phyloP scores from a whole-genome alignment of 176 grass and related monocot species.

The Ananas comosus region DNA sequence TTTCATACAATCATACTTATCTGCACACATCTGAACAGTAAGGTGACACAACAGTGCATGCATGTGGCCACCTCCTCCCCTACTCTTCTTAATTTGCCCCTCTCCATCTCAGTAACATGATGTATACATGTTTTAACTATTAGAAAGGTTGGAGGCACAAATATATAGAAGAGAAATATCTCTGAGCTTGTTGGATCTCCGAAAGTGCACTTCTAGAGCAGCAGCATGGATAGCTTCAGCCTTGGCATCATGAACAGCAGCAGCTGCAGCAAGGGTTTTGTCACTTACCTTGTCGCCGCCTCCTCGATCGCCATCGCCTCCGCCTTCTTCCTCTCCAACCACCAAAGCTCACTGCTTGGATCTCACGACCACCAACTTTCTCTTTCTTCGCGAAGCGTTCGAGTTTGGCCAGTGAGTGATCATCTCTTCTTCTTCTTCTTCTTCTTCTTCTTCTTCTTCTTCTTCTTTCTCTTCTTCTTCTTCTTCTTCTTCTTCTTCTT shows the following conservation, averaged over 20 bases:
- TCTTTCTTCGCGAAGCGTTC: slow-evolving; percentile 21
- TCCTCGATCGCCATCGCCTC: slow-evolving; percentile 35
- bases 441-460: neutral
- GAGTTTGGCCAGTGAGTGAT: slow-evolving; percentile 76
- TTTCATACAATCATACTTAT: too few relatives aligned
- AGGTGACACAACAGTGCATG: too few relatives aligned
- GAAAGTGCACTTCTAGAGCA: neutral
- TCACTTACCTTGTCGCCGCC: slow-evolving; percentile 45
- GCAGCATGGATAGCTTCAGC: neutral
- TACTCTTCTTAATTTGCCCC: too few relatives aligned
- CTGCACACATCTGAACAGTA: too few relatives aligned
- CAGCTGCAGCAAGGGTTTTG: slow-evolving; percentile 20
- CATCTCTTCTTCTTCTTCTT: neutral
- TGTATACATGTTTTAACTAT: too few relatives aligned
- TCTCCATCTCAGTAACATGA: too few relatives aligned
- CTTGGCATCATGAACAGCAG: neutral
- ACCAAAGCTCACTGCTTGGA: neutral
- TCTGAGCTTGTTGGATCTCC: too few relatives aligned
- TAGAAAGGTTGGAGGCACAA: too few relatives aligned
- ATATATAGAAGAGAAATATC: too few relatives aligned
- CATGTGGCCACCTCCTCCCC: too few relatives aligned
- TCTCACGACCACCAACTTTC: neutral
- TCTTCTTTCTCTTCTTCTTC: neutral
- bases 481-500: neutral
- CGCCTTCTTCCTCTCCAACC: slow-evolving; percentile 41